Evolutionary conservation across 805 yeast species (phyloP), one percentile per base, ranked within the genome.

Genomic region (Limtongia smithiae): DNA sequence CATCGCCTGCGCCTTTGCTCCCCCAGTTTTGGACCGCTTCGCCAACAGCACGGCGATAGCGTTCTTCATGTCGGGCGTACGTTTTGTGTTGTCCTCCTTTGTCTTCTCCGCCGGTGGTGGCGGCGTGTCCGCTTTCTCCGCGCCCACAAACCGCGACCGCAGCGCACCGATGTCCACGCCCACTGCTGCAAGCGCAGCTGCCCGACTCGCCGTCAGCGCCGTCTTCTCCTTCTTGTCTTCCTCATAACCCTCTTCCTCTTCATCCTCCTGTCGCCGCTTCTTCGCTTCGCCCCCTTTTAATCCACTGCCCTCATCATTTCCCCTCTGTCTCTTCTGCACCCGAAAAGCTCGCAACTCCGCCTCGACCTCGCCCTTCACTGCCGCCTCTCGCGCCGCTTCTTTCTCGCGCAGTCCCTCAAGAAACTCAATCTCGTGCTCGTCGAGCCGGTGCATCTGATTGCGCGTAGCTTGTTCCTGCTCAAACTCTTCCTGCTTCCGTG

Each of bases 361-460:
- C 30, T 46, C 51, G 17, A 53, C 43, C 3, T 45, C 49, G 9
- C 33, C 28, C 32, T 43, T 37, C 20, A 42, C 37, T n/a, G 18
- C 41, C 12, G 25, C 34, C 20, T 51, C 55, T 22, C 35, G 20
- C 21, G 9, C 12, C 31, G 34, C 15, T 20, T 51, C 46, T 15
- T 43, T 41, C 39, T 46, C 49, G 3, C 37, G 42, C 14, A 53
- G 8, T 4, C 46, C 31, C n/a, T 53, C 45, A 17, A 53, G 31
- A 46, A 53, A 53, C 11, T 30, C 41, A 28, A 53, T 37, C 36
- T 53, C 57, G 22, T 51, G 52, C 3, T 46, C 53, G 41, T 53
- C 57, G n/a, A 53, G 39, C 34, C 50, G 15, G 21, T 53, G 57
- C 28, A 53, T 21, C 28, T 37, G 46, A 36, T 47, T 53, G 7